Evolutionary conservation across 140 eudicot species (phyloP).

Genomic region (Cichorium intybus): DNA sequence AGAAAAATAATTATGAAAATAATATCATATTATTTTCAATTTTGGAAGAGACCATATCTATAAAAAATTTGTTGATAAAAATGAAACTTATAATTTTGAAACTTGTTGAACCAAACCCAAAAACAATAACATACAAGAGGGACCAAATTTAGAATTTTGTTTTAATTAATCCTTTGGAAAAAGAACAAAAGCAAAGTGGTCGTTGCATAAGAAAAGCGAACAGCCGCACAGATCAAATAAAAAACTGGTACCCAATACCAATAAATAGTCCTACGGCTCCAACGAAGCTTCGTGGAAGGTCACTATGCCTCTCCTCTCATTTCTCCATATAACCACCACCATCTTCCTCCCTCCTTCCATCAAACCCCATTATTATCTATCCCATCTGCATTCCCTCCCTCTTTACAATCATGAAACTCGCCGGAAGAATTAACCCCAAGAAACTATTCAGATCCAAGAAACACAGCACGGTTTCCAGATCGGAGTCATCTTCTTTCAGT

Average conservation of each 20-base stretch:
- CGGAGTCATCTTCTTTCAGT: constrained; percentile 42
- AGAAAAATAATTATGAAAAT: too few relatives aligned
- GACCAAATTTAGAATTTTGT: too few relatives aligned
- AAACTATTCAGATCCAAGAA: constrained; percentile 43
- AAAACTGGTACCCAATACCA: background rate
- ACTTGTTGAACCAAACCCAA: too few relatives aligned
- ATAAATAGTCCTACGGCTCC: constrained; percentile 20
- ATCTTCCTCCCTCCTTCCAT: constrained; percentile 38
- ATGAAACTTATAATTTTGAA: too few relatives aligned
- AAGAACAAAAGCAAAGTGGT: background rate
- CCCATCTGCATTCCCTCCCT: background rate
- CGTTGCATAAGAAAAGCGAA: constrained; percentile 5
- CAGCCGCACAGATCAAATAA: constrained; percentile 6
- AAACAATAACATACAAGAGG: too few relatives aligned
- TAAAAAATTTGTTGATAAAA: too few relatives aligned
- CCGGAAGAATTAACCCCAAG: constrained; percentile 40
- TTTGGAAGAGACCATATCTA: too few relatives aligned
- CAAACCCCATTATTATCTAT: constrained; percentile 3
- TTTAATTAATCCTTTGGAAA: background rate
- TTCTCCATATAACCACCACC: constrained; percentile 47
- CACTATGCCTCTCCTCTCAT: constrained; percentile 27
- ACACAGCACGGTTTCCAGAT: constrained; percentile 41
- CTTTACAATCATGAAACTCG: constrained; percentile 44
- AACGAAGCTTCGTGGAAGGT: constrained; percentile 69
- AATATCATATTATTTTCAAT: too few relatives aligned